Evolutionary conservation across 2,329 filamentous ascomycete species (phyloP).

Genomic region (Ophiostoma australiae): DNA sequence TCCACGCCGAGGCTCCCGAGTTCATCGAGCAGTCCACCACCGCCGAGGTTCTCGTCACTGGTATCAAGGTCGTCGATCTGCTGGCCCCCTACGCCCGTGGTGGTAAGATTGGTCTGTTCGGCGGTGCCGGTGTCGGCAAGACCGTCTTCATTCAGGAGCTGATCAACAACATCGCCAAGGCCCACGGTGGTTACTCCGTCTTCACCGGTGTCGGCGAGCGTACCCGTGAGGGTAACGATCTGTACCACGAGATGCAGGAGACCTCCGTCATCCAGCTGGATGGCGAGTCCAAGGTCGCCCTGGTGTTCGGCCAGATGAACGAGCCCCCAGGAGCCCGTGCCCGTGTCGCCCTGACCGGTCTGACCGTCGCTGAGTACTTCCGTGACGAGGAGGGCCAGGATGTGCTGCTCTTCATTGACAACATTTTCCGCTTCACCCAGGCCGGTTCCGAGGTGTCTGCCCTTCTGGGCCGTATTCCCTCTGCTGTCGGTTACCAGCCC

Average conservation of each 20-base stretch:
- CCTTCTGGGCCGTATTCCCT: constrained; percentile 98
- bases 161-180: constrained; percentile 99
- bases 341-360: constrained; percentile 95
- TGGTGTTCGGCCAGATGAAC: constrained; percentile 99
- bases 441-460: constrained; percentile 99
- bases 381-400: constrained; percentile 74
- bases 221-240: constrained; percentile 99
- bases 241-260: constrained; percentile 99
- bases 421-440: constrained; percentile 99
- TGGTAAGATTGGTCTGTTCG: constrained; percentile 99
- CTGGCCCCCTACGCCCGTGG: constrained; percentile 99
- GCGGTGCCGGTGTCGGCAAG: constrained; percentile 99
- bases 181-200: constrained; percentile 99
- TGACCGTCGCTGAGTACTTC: constrained; percentile 80
- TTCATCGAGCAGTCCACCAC: constrained; percentile 95
- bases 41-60: constrained; percentile 94
- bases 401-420: constrained; percentile 99
- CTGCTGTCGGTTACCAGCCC: constrained; percentile 99
- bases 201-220: constrained; percentile 99
- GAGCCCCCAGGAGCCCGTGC: constrained; percentile 99
- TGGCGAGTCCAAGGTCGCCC: constrained; percentile 97
- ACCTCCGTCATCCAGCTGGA: constrained; percentile 99
- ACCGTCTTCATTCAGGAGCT: constrained; percentile 99
- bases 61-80: constrained; percentile 99
- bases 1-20: constrained; percentile 87